Base-by-base conservation (phyloP, 2,329 filamentous ascomycete genomes). In the Ambrosiella xylebori region DNA sequence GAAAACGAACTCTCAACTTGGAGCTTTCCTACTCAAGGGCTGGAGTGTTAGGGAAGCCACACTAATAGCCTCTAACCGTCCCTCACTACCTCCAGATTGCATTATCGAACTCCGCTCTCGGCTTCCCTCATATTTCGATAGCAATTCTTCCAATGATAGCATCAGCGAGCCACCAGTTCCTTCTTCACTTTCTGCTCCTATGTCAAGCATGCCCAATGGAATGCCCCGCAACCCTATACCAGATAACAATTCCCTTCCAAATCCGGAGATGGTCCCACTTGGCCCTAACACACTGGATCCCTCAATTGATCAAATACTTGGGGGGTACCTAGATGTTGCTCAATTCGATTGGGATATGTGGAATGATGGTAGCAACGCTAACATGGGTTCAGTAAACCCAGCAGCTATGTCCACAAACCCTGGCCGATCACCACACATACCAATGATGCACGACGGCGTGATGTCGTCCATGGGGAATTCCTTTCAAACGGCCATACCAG, bases 11-110 rank as follows among this genome's bases (percentile, higher is more conserved):
- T 56, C 56, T 3, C 40, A 47, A 17, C 51, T 60, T 1, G 59
- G 56, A 12, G 27, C 52, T 41, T 57, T 58, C 38, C 41, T 60
- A 3, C 37, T 60, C 11, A 36, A 56, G 17, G 59, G 56, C 13
- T 81, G 78, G 78, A 71, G 68, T 60, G 68, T 66, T n/a, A 73
- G 78, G 9, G 75, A 78, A 62, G 68, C 68, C 38, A 66, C 70
- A 0, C 65, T 76, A 12, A 61, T 63, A 1, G 65, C 70, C 49
- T 63, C 65, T 3, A 74, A 75, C 0, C 64, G 66, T 15, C 56
- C 64, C 1, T 67, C 74, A 12, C 67, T 73, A 13, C 69, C 68
- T 13, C 78, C 78, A 0, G 62, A 63, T 3, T 80, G 71, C 52
- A 71, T 81, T 41, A 63, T 66, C 15, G 73, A 68, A 44, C 67